Conservation (phyloP, 495 filamentous ascomycete genomes). For the Pyrenopolyporus hunteri region DNA sequence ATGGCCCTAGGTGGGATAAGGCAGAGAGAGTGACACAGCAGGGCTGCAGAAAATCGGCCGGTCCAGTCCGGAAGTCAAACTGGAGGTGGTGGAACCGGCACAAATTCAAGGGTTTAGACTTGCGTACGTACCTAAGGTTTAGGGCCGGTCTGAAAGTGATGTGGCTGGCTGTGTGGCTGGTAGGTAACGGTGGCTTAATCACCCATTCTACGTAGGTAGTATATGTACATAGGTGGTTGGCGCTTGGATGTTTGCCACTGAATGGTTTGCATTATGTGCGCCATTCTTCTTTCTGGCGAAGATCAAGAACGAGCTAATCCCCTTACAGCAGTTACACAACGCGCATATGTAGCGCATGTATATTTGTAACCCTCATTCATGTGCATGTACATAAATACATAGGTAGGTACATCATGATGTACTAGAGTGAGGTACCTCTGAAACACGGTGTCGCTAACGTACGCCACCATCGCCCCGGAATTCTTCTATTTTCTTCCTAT, state of each 20-base stretch:
- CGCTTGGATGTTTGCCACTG: too few species aligned
- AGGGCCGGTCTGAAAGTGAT: constrained; percentile 2
- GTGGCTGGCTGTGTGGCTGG: constrained; percentile 6
- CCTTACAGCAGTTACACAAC: too few species aligned
- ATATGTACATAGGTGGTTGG: too few species aligned
- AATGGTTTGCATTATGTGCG: too few species aligned
- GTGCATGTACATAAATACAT: too few species aligned
- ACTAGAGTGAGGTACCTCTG: too few species aligned
- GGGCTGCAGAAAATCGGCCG: constrained; percentile 26
- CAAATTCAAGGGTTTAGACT: not conserved
- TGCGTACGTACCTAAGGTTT: not conserved
- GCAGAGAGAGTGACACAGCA: constrained; percentile 17
- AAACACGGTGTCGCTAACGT: constrained; percentile 14
- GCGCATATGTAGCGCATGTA: too few species aligned
- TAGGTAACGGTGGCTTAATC: not conserved
- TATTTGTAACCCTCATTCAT: too few species aligned
- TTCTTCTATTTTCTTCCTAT: constrained; percentile 21
- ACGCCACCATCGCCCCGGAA: constrained; percentile 16
- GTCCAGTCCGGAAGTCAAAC: constrained; percentile 11
- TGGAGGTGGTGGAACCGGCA: constrained; percentile 8
- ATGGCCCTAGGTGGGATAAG: too few species aligned
- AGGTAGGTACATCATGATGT: too few species aligned
- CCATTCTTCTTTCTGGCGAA: too few species aligned
- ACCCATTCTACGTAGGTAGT: not conserved
- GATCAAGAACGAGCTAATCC: too few species aligned